phyloP scores from a whole-genome alignment of 805 yeast species.

The Wickerhamomyces ciferrii region DNA sequence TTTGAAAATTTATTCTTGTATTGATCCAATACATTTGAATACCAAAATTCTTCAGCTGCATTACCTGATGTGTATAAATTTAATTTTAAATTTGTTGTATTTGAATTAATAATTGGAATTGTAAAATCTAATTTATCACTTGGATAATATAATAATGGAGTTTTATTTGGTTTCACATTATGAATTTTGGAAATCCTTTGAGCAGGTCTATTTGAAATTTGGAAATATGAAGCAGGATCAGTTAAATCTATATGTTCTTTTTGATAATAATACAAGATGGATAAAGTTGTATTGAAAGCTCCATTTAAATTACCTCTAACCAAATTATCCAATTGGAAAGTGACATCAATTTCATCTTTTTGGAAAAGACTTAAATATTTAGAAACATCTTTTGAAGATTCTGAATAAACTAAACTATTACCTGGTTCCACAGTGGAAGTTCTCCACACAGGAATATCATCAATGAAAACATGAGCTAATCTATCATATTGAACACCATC shows the following conservation, averaged over 20 bases:
- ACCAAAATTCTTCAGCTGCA: slow-evolving; percentile 84
- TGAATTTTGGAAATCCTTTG: slow-evolving; percentile 11
- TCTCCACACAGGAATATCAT: slow-evolving; percentile 73
- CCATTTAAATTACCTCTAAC: slow-evolving; percentile 54
- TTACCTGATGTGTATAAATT: slow-evolving; percentile 69
- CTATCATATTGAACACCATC: slow-evolving; percentile 63
- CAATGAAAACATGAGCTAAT: slow-evolving; percentile 55
- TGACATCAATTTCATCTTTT: slow-evolving; percentile 30
- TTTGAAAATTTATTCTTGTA: slow-evolving; percentile 33
- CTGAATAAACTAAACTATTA: slow-evolving; percentile 40
- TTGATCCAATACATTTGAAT: slow-evolving; percentile 50
- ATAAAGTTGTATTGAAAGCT: slow-evolving; percentile 46
- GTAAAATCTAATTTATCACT: slow-evolving; percentile 28
- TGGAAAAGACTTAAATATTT: slow-evolving; percentile 46
- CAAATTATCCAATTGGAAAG: slow-evolving; percentile 64
- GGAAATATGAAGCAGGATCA: slow-evolving; percentile 11
- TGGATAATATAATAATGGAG: slow-evolving; percentile 46
- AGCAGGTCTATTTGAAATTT: slow-evolving; percentile 17
- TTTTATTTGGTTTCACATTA: slow-evolving; percentile 16
- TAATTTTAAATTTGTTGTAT: slow-evolving; percentile 48
- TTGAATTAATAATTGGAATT: slow-evolving; percentile 42
- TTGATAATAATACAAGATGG: slow-evolving; percentile 43
- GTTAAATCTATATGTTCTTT: slow-evolving; percentile 13
- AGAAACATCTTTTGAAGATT: slow-evolving; percentile 59
- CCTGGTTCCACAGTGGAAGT: slow-evolving; percentile 82